Evolutionary conservation across 1,139 yeast species (phyloP), one percentile per base, ranked within the genome.

Genomic region (Pichia cactophila): DNA sequence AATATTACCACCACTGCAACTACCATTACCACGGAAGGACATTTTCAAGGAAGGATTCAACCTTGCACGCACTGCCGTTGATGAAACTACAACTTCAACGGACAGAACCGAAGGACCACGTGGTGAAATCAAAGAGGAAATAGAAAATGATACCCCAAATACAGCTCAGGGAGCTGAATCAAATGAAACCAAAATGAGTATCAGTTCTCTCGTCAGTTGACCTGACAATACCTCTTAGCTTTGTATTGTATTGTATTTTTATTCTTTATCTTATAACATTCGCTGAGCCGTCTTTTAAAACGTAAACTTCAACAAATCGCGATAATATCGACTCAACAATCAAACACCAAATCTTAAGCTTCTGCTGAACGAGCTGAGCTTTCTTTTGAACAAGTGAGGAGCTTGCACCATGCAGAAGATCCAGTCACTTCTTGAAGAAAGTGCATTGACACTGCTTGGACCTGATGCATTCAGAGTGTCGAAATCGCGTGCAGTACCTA

Each of bases 31-130:
- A 35, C 26, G 39, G 20, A 52, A 49, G 40, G 56, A 54, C 28
- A 53, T 56, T 26, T 54, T 56, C 41, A 55, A 55, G 42, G 53
- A 55, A 39, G 50, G 47, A 26, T 55, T 53, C 40, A 50, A 51
- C n/a, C 41, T 56, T 31, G 40, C 47, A 11, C 43, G 33, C 36
- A 29, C 47, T 8, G 12, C 35, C 14, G 11, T 16, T 42, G 28
- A 26, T 23, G 26, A 33, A 4, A 11, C 8, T n/a, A 36, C 16
- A 17, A 47, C 36, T 26, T 20, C 6, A 4, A 39, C n/a, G 2
- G 49, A 41, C 20, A 47, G 49, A 11, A 47, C 51, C 9, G 46
- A 42, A 29, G 53, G 50, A 5, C 47, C 45, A 45, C 45, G 29
- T 41, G 41, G 33, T n/a, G 45, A 46, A 23, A 5, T 11, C 26